These are phyloP conservation scores for Apiospora saccharicola DNA, from an alignment of 2,329 filamentous ascomycete species.

Conservation along the genomic window DNA sequence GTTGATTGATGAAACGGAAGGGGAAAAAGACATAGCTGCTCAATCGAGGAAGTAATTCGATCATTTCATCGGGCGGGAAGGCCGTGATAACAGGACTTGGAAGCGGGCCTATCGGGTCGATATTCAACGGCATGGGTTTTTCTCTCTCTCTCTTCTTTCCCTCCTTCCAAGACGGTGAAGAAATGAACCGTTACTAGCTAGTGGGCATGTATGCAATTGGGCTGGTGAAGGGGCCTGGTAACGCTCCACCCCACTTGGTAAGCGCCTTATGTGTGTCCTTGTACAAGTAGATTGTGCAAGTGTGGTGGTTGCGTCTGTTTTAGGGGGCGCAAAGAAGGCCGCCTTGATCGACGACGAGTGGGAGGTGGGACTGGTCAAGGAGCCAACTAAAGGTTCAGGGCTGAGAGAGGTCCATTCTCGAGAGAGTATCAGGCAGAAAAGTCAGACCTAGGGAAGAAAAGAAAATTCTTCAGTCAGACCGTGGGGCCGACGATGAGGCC, in stretches of 20 bases:
- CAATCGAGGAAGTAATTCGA: constrained; percentile 8
- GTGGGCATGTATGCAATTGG: neutral
- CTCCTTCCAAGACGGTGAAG: constrained; percentile 1
- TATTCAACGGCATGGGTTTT: neutral
- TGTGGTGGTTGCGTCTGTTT: neutral
- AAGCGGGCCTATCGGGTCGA: constrained; percentile 15
- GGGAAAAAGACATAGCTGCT: neutral
- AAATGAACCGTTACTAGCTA: constrained; percentile 3
- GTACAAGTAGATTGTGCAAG: neutral
- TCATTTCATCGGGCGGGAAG: constrained; percentile 11
- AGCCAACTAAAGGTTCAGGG: constrained; percentile 19
- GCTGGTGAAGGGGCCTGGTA: constrained; percentile 12
- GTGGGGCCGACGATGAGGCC: constrained; percentile 10
- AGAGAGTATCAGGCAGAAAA: constrained; percentile 9
- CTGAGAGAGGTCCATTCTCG: constrained; percentile 16
- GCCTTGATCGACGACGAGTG: constrained; percentile 12
- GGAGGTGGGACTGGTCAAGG: constrained; percentile 12
- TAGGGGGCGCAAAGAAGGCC: neutral
- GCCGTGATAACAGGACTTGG: constrained; percentile 16
- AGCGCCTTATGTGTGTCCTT: neutral
- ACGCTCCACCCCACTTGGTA: constrained; percentile 7
- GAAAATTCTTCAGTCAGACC: constrained; percentile 6
- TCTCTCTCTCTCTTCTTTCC: neutral
- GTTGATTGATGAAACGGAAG: neutral
- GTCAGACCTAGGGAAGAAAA: constrained; percentile 8